Conservation (phyloP, 768 basidiomycete species). For the Trametes punicea region DNA sequence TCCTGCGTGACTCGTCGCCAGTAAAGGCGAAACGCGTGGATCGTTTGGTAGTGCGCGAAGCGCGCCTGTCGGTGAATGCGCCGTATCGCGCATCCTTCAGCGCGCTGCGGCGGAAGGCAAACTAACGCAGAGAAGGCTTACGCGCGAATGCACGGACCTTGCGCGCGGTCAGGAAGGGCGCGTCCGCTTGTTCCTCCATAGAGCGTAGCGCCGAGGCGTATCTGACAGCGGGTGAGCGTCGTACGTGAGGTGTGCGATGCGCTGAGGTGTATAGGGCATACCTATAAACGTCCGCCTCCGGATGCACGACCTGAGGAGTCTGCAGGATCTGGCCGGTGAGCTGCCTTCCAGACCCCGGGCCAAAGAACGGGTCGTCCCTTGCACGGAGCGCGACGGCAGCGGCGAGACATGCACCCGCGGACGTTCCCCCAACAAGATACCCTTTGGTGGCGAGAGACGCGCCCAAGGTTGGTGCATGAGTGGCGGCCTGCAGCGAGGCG, state of each 20-base stretch:
- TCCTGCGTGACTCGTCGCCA: conserved; percentile 4
- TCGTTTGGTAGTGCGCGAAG: conserved; percentile 1
- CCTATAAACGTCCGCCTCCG: conserved; percentile 21
- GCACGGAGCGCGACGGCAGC: conserved; percentile 23
- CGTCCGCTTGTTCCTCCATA: conserved; percentile 1
- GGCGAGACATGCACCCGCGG: conserved; percentile 24
- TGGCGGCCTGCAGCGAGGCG: conserved; percentile 6
- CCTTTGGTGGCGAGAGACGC: conserved; percentile 19
- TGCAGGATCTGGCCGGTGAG: conserved; percentile 28
- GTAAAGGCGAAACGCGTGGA: conserved; percentile 4
- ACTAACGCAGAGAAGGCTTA: too few relatives aligned
- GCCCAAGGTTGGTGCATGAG: conserved; percentile 1
- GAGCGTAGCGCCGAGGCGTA: conserved; percentile 2
- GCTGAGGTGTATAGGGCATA: background rate
- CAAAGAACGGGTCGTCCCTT: conserved; percentile 24
- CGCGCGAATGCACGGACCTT: conserved; percentile 5
- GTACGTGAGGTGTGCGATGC: background rate
- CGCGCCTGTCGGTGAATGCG: background rate
- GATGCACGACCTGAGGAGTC: conserved; percentile 23
- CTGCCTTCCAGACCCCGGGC: background rate
- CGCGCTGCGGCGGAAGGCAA: too few relatives aligned
- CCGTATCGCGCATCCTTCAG: background rate
- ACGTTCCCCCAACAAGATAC: conserved; percentile 24
- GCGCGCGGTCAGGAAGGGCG: conserved; percentile 7
- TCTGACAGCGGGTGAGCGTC: background rate